Conservation (phyloP, 2,329 filamentous ascomycete species). For the Capronia epimyces region DNA sequence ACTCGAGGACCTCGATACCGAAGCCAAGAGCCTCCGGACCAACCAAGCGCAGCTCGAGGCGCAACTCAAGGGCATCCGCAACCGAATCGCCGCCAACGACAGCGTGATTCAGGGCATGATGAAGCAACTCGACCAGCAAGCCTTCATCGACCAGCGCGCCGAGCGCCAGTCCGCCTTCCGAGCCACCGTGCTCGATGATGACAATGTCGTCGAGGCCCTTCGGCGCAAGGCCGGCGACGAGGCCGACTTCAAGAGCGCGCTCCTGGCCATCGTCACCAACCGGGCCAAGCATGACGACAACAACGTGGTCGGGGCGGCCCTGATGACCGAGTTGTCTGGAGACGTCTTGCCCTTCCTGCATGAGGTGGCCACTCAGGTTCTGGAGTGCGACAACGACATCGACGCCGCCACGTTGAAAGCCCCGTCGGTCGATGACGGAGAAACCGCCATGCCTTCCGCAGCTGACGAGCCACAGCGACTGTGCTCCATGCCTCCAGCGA, state of each 20-base stretch:
- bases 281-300: not conserved
- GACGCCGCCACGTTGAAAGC: not conserved
- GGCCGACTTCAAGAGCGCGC: conserved; percentile 10
- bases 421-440: not conserved
- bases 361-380: conserved; percentile 7
- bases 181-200: conserved; percentile 4
- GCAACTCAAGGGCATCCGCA: not conserved
- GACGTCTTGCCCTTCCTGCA: conserved; percentile 12
- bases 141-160: conserved; percentile 5
- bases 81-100: conserved; percentile 11
- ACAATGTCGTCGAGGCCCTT: conserved; percentile 13
- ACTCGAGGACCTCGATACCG: not conserved
- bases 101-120: conserved; percentile 11
- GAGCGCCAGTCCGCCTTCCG: conserved; percentile 10
- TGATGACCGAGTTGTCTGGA: conserved; percentile 20
- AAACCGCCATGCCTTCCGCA: not conserved
- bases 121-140: conserved; percentile 4
- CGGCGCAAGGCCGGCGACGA: conserved; percentile 11
- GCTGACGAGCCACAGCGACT: not conserved
- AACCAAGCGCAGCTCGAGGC: conserved; percentile 2
- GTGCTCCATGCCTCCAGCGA: not conserved
- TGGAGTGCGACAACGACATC: conserved; percentile 6
- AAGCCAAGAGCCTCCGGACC: not conserved
- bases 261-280: conserved; percentile 10
- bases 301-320: not conserved